phyloP scores from a whole-genome alignment of 2,329 filamentous ascomycete species.

The Aspergillus cejpii region DNA sequence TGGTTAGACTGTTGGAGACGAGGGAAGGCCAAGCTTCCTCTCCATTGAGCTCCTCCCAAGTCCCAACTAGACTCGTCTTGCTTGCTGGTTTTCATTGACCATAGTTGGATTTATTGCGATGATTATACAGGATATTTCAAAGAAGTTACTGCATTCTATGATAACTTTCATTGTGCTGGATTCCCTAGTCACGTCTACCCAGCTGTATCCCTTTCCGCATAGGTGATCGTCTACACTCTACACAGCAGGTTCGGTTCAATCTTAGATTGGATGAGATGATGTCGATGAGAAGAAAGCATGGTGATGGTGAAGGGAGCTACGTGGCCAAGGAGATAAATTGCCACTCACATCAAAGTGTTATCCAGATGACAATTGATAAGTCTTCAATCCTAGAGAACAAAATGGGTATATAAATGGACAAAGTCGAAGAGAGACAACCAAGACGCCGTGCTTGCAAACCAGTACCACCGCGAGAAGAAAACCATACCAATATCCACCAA shows the following conservation, averaged over 20 bases:
- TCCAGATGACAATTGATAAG: too few relatives aligned
- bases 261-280: neutral
- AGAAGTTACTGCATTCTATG: neutral
- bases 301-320: too few relatives aligned
- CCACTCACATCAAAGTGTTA: neutral
- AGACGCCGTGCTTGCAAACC: conserved; percentile 1
- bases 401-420: neutral
- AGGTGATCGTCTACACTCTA: neutral
- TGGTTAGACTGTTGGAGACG: neutral
- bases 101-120: neutral
- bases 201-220: conserved; percentile 17
- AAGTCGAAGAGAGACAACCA: neutral
- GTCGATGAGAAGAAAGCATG: too few relatives aligned
- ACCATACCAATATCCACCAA: neutral
- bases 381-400: too few relatives aligned
- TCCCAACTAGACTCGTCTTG: conserved; percentile 3
- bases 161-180: conserved; percentile 2
- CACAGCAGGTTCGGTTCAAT: neutral
- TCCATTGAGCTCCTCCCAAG: conserved; percentile 14
- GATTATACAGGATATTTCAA: neutral
- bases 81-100: conserved; percentile 6
- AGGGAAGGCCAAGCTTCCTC: conserved; percentile 4
- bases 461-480: neutral
- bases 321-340: neutral
- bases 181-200: conserved; percentile 15